Conservation (phyloP, 2,329 filamentous ascomycete genomes). For the Orbilia javanica region DNA sequence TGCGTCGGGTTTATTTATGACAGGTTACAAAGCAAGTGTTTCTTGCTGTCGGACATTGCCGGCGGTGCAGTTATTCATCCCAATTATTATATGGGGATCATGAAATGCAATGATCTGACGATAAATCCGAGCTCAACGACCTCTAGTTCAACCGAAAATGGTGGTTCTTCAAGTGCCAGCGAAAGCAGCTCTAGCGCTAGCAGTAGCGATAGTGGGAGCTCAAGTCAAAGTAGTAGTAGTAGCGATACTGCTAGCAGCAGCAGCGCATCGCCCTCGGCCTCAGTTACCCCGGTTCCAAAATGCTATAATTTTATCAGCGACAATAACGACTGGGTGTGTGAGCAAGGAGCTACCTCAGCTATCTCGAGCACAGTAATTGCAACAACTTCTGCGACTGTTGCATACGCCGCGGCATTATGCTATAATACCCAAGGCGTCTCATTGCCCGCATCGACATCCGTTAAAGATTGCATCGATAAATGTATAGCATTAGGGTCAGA, state of each 20-base stretch:
- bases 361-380: neutral
- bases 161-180: neutral
- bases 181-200: neutral
- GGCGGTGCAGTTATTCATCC: neutral
- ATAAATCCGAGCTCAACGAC: neutral
- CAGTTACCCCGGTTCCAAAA: neutral
- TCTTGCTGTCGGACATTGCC: neutral
- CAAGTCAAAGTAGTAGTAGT: neutral
- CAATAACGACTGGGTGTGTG: neutral
- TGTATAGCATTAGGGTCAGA: neutral
- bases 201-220: neutral
- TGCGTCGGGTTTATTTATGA: conserved; percentile 9
- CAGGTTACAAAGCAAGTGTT: neutral
- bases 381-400: neutral
- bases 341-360: neutral
- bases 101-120: conserved; percentile 9
- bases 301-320: neutral
- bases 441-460: neutral
- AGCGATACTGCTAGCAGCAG: no score
- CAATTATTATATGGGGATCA: neutral
- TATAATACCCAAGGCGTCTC: neutral
- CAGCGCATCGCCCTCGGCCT: no score
- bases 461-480: neutral
- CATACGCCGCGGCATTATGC: neutral
- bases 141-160: neutral